These are phyloP conservation scores for Aphanomyces stellatus DNA, from an alignment of 352 stramenopile genomes.

Conservation along the genomic window DNA sequence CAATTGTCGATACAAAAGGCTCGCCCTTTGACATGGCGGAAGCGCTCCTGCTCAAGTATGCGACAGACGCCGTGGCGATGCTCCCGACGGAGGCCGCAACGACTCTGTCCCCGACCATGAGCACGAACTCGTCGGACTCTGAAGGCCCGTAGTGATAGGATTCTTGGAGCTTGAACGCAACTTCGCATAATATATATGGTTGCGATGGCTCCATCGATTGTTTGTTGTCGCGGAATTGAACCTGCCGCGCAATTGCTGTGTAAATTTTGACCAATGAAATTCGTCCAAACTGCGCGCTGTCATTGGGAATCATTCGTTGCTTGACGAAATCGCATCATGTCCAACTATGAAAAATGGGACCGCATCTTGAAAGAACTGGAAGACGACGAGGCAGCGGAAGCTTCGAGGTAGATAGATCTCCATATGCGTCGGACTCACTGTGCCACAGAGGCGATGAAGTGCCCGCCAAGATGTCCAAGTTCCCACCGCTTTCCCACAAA, in stretches of 20 bases:
- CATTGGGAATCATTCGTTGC: too few relatives aligned
- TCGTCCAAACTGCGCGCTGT: too few relatives aligned
- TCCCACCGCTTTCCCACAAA: conserved; percentile 10
- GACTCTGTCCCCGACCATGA: too few relatives aligned
- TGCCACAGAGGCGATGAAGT: not conserved
- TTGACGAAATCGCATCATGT: not conserved
- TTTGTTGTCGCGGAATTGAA: too few relatives aligned
- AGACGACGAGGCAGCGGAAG: not conserved
- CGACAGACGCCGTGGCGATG: not conserved
- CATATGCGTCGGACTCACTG: not conserved
- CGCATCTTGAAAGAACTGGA: conserved; percentile 9
- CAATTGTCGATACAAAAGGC: not conserved
- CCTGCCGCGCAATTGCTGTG: too few relatives aligned
- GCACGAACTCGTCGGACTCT: too few relatives aligned
- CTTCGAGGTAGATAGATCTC: not conserved
- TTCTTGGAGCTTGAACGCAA: too few relatives aligned
- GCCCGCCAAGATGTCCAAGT: not conserved
- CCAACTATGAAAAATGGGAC: conserved; percentile 19
- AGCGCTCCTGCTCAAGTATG: not conserved
- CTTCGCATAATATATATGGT: too few relatives aligned
- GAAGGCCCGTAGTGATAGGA: too few relatives aligned
- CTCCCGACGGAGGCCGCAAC: not conserved
- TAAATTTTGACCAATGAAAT: too few relatives aligned
- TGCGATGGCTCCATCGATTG: too few relatives aligned
- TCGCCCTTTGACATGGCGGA: not conserved